These are phyloP conservation scores for Cubamyces sp. DNA, from an alignment of 768 basidiomycete species.

Conservation along the genomic window DNA sequence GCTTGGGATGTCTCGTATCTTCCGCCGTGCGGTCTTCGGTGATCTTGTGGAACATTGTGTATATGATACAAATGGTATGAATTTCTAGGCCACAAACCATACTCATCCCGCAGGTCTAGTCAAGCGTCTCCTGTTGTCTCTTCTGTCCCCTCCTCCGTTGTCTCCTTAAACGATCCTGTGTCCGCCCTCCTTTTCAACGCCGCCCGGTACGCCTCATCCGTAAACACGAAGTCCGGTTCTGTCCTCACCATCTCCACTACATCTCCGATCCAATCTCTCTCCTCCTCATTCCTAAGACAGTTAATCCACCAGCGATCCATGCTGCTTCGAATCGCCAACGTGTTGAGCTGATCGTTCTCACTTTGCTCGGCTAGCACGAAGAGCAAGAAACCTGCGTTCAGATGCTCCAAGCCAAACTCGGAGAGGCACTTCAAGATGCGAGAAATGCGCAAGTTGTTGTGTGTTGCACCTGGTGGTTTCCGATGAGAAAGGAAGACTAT, in stretches of 20 bases:
- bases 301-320: conserved; percentile 84
- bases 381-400: conserved; percentile 69
- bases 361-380: conserved; percentile 74
- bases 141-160: neutral
- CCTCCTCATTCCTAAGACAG: conserved; percentile 64
- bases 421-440: conserved; percentile 78
- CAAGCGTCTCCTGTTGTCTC: no score
- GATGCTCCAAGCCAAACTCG: conserved; percentile 65
- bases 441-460: conserved; percentile 78
- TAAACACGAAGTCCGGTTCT: conserved; percentile 46
- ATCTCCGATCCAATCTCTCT: conserved; percentile 58
- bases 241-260: conserved; percentile 54
- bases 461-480: conserved; percentile 53
- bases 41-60: no score
- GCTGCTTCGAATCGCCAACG: conserved; percentile 52
- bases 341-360: conserved; percentile 54
- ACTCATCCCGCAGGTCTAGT: no score
- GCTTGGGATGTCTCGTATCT: no score
- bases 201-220: conserved; percentile 58
- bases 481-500: conserved; percentile 10
- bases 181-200: conserved; percentile 47
- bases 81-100: no score
- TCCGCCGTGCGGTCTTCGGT: no score
- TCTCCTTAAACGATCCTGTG: conserved; percentile 38
- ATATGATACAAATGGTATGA: no score